Percentiles rank a stretch among this genome's conserved stretches.
Conservation (phyloP, 2,329 filamentous ascomycete species). For the Claviceps digitariae region DNA sequence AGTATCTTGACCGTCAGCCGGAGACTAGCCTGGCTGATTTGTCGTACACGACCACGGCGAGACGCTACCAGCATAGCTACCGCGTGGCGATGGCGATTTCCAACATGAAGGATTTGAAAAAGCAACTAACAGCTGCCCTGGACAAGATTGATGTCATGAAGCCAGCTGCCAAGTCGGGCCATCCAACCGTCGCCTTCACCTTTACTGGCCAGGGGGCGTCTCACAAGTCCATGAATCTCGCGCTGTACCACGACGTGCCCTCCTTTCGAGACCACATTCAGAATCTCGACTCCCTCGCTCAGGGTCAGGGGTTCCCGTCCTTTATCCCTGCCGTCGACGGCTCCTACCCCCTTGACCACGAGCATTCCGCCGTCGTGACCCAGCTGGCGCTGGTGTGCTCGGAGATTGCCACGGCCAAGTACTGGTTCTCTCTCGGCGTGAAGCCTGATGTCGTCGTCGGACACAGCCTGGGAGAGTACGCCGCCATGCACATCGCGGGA, state of each 20-base stretch:
- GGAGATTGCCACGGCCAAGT: conserved; percentile 27
- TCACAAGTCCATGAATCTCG: conserved; percentile 17
- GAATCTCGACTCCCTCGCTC: conserved; percentile 18
- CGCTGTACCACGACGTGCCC: conserved; percentile 19
- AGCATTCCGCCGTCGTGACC: conserved; percentile 8
- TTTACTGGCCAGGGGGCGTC: conserved; percentile 33
- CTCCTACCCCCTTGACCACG: conserved; percentile 13
- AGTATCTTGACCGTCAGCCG: conserved; percentile 37
- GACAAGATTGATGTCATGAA: neutral
- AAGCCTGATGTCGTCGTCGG: conserved; percentile 41
- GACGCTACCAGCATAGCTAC: conserved; percentile 46
- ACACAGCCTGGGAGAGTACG: conserved; percentile 60
- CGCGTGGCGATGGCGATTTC: conserved; percentile 33
- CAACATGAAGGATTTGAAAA: neutral
- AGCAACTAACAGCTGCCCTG: neutral
- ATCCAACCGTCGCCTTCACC: conserved; percentile 21
- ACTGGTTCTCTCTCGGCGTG: conserved; percentile 34
- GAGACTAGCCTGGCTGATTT: conserved; percentile 41
- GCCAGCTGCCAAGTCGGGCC: neutral
- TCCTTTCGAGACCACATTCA: conserved; percentile 21
- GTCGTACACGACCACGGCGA: conserved; percentile 55
- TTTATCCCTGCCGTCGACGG: conserved; percentile 30
- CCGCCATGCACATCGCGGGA: conserved; percentile 56
- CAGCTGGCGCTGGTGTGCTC: conserved; percentile 26
- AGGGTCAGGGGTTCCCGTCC: conserved; percentile 22